Conservation (phyloP, 495 filamentous ascomycete species). For the Penicillium goetzii region DNA sequence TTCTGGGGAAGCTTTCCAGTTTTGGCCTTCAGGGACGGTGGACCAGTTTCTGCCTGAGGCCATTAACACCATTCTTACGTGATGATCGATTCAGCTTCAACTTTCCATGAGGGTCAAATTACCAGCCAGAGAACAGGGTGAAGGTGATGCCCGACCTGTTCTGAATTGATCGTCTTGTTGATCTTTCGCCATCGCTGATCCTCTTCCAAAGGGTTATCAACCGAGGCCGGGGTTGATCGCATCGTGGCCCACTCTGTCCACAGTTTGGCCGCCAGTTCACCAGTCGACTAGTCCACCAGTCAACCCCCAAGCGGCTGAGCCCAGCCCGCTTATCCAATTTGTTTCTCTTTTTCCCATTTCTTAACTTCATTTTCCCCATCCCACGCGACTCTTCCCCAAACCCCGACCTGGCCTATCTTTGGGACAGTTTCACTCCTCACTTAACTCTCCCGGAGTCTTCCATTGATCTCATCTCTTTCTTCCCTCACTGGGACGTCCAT, state of each 20-base stretch:
- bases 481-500: constrained; percentile 22
- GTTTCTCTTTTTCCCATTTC: constrained; percentile 35
- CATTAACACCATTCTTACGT: neutral
- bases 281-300: neutral
- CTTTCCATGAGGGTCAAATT: neutral
- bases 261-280: neutral
- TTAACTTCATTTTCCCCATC: constrained; percentile 16
- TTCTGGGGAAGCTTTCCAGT: neutral
- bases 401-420: constrained; percentile 3
- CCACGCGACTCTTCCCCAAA: constrained; percentile 20
- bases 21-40: neutral
- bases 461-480: constrained; percentile 12
- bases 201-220: neutral
- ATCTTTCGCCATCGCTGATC: neutral
- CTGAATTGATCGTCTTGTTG: neutral
- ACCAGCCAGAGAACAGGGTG: neutral
- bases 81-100: neutral
- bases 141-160: neutral
- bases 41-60: constrained; percentile 7
- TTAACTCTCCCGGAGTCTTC: constrained; percentile 3
- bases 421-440: neutral
- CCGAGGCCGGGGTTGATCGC: constrained; percentile 4
- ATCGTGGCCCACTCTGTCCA: constrained; percentile 1
- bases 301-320: constrained; percentile 10
- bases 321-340: constrained; percentile 34